Evolutionary conservation across 108 stramenopile species (phyloP).

Genomic region (Fragilaria crotonensis): DNA sequence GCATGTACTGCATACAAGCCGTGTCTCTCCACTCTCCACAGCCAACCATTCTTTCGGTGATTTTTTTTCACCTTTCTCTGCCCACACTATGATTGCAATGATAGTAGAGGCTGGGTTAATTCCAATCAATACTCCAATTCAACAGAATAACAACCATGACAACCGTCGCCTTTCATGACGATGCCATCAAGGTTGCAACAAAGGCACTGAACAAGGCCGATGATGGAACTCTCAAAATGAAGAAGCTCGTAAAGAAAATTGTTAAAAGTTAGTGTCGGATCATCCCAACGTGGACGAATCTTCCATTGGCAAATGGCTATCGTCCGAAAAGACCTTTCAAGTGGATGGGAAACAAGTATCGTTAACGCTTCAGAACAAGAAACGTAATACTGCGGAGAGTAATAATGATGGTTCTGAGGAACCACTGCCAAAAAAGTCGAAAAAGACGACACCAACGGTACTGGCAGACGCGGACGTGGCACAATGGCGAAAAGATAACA

Average conservation of each 20-base stretch:
- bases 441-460: slow-evolving; percentile 16
- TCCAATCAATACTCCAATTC: no score
- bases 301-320: slow-evolving; percentile 51
- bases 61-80: no score
- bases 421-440: slow-evolving; percentile 45
- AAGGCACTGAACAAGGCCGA: slow-evolving; percentile 64
- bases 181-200: slow-evolving; percentile 61
- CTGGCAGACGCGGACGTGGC: slow-evolving; percentile 21
- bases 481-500: slow-evolving; percentile 67
- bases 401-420: slow-evolving; percentile 12
- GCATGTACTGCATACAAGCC: no score
- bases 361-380: slow-evolving; percentile 28
- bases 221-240: slow-evolving; percentile 63
- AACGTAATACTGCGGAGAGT: slow-evolving; percentile 2
- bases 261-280: slow-evolving; percentile 38
- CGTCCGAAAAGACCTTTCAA: slow-evolving; percentile 48
- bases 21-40: no score
- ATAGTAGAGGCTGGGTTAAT: no score
- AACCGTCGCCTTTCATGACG: neutral
- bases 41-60: no score
- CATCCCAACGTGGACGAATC: slow-evolving; percentile 41
- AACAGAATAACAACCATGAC: no score
- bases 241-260: slow-evolving; percentile 50
- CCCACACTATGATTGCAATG: no score
- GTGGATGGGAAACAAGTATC: slow-evolving; percentile 60